A percentile compares a stretch with the other conserved stretches of the same genome.
These are phyloP conservation scores for Penicillium cataractarum DNA, from an alignment of 495 filamentous ascomycete genomes.

Conservation along the genomic window DNA sequence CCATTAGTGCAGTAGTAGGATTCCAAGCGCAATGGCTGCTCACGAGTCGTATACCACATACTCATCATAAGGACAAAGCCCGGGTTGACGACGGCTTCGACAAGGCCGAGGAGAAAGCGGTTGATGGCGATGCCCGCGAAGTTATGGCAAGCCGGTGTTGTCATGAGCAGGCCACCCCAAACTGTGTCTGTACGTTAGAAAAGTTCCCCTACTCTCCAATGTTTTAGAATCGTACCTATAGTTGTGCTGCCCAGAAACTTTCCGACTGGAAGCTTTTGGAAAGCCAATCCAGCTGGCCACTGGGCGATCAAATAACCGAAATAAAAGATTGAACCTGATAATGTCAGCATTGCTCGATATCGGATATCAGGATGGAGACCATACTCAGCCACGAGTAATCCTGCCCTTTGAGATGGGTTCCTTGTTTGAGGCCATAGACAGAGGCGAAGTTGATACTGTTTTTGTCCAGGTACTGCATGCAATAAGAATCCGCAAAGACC, in stretches of 20 bases:
- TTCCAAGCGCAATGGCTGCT: conserved; percentile 59
- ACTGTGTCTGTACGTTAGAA: conserved; percentile 20
- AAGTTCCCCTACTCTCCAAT: not conserved
- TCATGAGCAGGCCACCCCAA: conserved; percentile 48
- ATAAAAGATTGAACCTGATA: conserved; percentile 55
- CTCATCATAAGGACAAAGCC: conserved; percentile 60
- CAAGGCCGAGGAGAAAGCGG: conserved; percentile 54
- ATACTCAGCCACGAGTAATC: conserved; percentile 60
- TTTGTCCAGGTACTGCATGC: conserved; percentile 61
- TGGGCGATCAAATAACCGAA: conserved; percentile 58
- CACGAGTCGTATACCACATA: conserved; percentile 58
- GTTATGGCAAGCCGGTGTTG: conserved; percentile 42
- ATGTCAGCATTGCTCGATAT: not conserved
- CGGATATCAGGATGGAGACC: not conserved
- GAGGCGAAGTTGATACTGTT: conserved; percentile 62
- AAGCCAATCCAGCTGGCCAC: conserved; percentile 52
- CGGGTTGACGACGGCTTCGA: conserved; percentile 60
- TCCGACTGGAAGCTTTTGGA: conserved; percentile 58
- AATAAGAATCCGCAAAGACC: conserved; percentile 4
- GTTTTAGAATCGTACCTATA: conserved; percentile 25
- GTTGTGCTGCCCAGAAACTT: conserved; percentile 51
- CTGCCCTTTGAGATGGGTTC: conserved; percentile 53
- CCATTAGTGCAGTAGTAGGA: conserved; percentile 61
- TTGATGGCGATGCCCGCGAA: conserved; percentile 49
- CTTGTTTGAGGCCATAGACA: conserved; percentile 59